Base-by-base conservation (phyloP, 495 filamentous ascomycete species). In the Aeminium ludgeri region DNA sequence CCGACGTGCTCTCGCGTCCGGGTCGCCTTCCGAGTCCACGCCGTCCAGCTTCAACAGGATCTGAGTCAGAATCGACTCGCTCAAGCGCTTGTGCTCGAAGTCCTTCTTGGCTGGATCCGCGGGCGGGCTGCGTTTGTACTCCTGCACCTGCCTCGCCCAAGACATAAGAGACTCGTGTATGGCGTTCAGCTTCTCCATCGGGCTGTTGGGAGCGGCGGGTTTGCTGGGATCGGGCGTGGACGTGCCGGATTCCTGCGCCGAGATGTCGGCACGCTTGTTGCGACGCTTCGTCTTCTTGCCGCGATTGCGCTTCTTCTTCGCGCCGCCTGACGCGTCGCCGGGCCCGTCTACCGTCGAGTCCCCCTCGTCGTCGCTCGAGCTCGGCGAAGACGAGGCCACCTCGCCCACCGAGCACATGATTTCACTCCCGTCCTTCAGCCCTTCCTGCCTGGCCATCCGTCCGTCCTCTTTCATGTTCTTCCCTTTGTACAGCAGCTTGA, bases 401-500 rank as follows among this genome's bases (percentile, higher is more conserved):
- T 72, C 59, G 55, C 70, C 40, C 59, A 79, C 25, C 63, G 80
- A 69, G 59, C 63, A 85, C 45, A 72, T 65, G 30, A 93, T 61
- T 58, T 93, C 81, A 25, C 74, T 76, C 81, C 44, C 49, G 19
- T 55, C 46, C 11, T 54, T 32, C 23, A 87, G 67, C 4, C 79
- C 78, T 48, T 86, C 86, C 17, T 76, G 67, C 42, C 78, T 68
- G 50, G 81, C 76, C 3, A 72, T 68, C n/a, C 61, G 59, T 6
- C 62, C 48, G 48, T 76, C 67, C 45, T 86, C 73, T 53, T 76
- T 78, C 30, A 94, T 58, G 13, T 76, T 67, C 43, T 74, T 75
- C 8, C 86, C 86, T 57, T 86, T 87, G 66, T 87, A 91, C 35
- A 86, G 68, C 54, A 94, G 57, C 50, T 76, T 79, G 47, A 94